Conservation (phyloP, 2,329 filamentous ascomycete species). For the Fusarium duplospermum region DNA sequence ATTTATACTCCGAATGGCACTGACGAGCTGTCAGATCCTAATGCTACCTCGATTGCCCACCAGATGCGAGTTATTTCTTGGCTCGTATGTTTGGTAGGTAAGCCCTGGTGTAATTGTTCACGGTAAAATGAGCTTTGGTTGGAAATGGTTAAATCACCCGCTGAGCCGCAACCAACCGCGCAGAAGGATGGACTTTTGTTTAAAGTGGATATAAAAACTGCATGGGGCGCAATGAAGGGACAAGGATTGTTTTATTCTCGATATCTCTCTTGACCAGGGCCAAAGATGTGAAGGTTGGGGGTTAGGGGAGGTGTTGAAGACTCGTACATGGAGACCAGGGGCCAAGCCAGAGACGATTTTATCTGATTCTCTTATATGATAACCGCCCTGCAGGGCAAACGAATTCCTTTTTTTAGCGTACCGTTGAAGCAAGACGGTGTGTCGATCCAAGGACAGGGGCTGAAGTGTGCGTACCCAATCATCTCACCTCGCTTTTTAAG, state of each 20-base stretch:
- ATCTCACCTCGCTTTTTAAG: not conserved
- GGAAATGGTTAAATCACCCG: not conserved
- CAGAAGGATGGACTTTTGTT: not conserved
- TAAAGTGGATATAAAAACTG: not conserved
- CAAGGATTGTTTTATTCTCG: not conserved
- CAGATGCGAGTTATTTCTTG: not conserved
- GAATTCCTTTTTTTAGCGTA: not conserved
- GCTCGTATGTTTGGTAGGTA: not conserved
- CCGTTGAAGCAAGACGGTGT: not conserved
- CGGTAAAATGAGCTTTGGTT: not conserved
- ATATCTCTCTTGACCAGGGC: not conserved
- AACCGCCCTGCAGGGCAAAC: not conserved
- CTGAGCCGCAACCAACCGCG: not conserved
- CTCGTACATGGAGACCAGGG: no score
- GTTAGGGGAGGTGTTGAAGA: no score
- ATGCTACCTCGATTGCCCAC: no score
- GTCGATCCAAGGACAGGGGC: not conserved
- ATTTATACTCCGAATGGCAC: not conserved
- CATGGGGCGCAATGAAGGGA: not conserved
- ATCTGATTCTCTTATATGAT: not conserved
- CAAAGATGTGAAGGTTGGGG: rapidly evolving
- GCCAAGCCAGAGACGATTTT: not conserved
- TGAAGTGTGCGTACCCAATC: not conserved
- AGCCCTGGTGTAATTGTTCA: no score
- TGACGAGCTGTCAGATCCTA: not conserved